Conservation (phyloP, 2,329 filamentous ascomycete species). For the Bipolaris sorokiniana region DNA sequence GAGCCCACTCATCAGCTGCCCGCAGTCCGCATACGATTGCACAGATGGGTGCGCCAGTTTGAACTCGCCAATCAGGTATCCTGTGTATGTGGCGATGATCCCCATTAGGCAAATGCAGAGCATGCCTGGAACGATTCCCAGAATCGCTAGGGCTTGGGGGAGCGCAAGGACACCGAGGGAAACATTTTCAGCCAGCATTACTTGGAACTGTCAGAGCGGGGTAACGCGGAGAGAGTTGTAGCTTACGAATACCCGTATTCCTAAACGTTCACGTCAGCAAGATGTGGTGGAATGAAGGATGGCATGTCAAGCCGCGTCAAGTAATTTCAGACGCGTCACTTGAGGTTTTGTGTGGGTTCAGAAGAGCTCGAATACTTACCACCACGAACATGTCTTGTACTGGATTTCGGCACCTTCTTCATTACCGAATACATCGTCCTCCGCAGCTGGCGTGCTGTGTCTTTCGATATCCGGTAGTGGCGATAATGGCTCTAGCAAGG, state of each 20-base stretch:
- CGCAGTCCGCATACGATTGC: conserved; percentile 71
- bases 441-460: conserved; percentile 4
- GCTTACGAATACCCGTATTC: conserved; percentile 8
- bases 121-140: conserved; percentile 62
- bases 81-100: conserved; percentile 64
- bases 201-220: conserved; percentile 20
- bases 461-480: conserved; percentile 20
- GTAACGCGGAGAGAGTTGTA: not conserved
- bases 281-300: not conserved
- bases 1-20: conserved; percentile 65
- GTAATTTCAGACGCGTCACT: not conserved
- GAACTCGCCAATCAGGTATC: conserved; percentile 66
- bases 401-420: conserved; percentile 53
- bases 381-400: conserved; percentile 60
- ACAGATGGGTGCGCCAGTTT: conserved; percentile 64
- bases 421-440: conserved; percentile 32
- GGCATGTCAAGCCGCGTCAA: not conserved
- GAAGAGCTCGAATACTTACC: conserved; percentile 29
- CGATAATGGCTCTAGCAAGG: not conserved
- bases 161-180: conserved; percentile 63
- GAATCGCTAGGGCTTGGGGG: conserved; percentile 58
- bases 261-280: not conserved
- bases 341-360: not conserved
- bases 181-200: conserved; percentile 67
- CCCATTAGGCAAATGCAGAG: conserved; percentile 62